Conservation (phyloP, 768 basidiomycete genomes). For the Lactarius sanguifluus region DNA sequence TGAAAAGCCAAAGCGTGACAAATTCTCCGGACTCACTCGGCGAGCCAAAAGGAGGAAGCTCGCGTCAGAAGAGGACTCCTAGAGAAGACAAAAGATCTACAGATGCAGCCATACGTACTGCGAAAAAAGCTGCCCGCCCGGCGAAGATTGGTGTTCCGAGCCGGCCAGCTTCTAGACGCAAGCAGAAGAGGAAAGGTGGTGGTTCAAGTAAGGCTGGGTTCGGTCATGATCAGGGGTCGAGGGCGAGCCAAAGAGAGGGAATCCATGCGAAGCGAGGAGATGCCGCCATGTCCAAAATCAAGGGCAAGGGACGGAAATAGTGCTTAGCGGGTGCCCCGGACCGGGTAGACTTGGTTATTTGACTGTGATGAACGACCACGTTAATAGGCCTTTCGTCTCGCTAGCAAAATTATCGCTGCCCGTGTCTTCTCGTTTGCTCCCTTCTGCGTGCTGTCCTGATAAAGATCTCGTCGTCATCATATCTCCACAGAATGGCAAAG, state of each 20-base stretch:
- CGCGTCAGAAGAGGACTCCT: constrained; percentile 77
- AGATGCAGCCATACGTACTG: constrained; percentile 78
- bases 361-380: constrained; percentile 39
- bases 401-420: constrained; percentile 59
- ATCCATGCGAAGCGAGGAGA: constrained; percentile 65
- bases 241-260: constrained; percentile 50
- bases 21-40: constrained; percentile 81
- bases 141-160: constrained; percentile 67
- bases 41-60: constrained; percentile 85
- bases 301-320: constrained; percentile 47
- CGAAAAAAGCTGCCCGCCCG: constrained; percentile 76
- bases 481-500: constrained; percentile 63
- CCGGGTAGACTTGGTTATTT: constrained; percentile 7
- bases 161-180: constrained; percentile 35
- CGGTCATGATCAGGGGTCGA: constrained; percentile 58
- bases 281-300: constrained; percentile 37
- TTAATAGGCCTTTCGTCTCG: constrained; percentile 50
- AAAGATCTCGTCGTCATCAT: constrained; percentile 75
- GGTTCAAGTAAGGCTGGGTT: constrained; percentile 45
- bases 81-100: constrained; percentile 57
- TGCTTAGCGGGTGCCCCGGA: constrained; percentile 13
- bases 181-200: constrained; percentile 20
- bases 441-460: constrained; percentile 78
- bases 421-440: constrained; percentile 54
- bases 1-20: constrained; percentile 69